These are phyloP conservation scores for Stephanodiscus minutulus DNA, from an alignment of 108 stramenopile genomes.

Conservation along the genomic window DNA sequence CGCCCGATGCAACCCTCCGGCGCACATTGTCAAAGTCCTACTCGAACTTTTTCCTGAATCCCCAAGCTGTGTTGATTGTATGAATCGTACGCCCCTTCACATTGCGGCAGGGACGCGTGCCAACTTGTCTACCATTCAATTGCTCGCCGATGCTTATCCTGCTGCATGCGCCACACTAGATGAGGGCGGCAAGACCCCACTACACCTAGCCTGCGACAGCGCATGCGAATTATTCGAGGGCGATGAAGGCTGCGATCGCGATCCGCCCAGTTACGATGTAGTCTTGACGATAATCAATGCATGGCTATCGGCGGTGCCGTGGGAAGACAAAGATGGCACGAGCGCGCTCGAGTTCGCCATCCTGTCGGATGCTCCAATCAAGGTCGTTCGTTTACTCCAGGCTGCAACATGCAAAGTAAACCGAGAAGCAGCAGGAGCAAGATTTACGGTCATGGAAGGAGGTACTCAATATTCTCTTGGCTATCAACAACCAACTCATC, in stretches of 20 bases:
- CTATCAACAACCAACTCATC: too few relatives aligned
- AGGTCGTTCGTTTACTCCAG: slow-evolving; percentile 17
- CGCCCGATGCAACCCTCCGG: slow-evolving; percentile 24
- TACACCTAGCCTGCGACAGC: slow-evolving; percentile 56
- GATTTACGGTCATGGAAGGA: too few relatives aligned
- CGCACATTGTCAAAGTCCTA: slow-evolving; percentile 46
- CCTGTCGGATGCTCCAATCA: slow-evolving; percentile 11
- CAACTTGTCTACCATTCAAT: too few relatives aligned
- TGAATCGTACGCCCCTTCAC: slow-evolving; percentile 74
- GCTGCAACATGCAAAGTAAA: background rate
- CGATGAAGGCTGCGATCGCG: background rate
- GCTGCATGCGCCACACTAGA: slow-evolving; percentile 60
- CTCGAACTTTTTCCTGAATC: too few relatives aligned
- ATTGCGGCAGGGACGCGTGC: slow-evolving; percentile 68
- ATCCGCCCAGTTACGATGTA: background rate
- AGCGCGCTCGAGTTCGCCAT: slow-evolving; percentile 28
- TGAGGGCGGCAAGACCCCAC: slow-evolving; percentile 67
- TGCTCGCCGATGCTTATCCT: slow-evolving; percentile 58
- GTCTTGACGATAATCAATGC: background rate
- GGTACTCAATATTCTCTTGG: too few relatives aligned
- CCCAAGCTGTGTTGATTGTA: slow-evolving; percentile 55
- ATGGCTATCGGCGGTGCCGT: background rate
- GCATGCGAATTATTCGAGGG: slow-evolving; percentile 23
- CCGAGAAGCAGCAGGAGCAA: too few relatives aligned
- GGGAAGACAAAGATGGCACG: slow-evolving; percentile 34